Percentiles rank a stretch among this genome's conserved stretches.
Conservation (phyloP, 2,329 filamentous ascomycete genomes). For the Colletotrichum sp. region DNA sequence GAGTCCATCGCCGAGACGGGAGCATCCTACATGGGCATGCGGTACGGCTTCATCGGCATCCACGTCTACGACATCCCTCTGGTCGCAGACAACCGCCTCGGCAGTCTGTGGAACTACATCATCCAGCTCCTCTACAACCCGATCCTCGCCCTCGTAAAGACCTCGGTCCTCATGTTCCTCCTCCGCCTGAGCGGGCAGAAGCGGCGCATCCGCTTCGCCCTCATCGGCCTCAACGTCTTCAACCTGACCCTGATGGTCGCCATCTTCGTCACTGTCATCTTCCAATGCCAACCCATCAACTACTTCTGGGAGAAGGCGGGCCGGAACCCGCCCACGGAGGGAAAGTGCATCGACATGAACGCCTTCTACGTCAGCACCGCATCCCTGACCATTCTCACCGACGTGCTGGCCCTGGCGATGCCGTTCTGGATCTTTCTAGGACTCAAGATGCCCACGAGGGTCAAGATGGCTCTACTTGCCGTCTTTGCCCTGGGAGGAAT, state of each 20-base stretch:
- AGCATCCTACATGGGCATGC: conserved; percentile 16
- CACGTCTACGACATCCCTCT: conserved; percentile 11
- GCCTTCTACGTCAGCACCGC: conserved; percentile 37
- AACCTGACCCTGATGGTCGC: conserved; percentile 39
- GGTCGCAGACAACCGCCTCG: conserved; percentile 1
- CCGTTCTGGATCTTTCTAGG: conserved; percentile 39
- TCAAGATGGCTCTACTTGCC: conserved; percentile 37
- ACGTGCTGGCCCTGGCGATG: conserved; percentile 41
- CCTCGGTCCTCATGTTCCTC: conserved; percentile 38
- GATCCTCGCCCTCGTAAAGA: conserved; percentile 39
- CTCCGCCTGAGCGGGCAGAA: conserved; percentile 36
- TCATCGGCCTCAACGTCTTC: conserved; percentile 36
- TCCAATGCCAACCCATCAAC: conserved; percentile 46
- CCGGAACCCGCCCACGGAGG: conserved; percentile 11
- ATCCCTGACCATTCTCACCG: conserved; percentile 44
- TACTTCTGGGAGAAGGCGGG: conserved; percentile 34
- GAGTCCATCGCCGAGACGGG: conserved; percentile 13
- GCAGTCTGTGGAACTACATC: conserved; percentile 32
- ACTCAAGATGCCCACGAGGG: conserved; percentile 34
- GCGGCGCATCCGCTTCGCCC: conserved; percentile 26
- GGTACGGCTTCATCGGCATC: conserved; percentile 9
- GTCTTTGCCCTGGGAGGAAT: conserved; percentile 36
- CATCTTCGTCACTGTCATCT: conserved; percentile 41
- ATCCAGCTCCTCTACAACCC: conserved; percentile 40
- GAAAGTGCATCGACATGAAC: conserved; percentile 8